Percentiles rank a stretch among this genome's conserved stretches.
These are phyloP conservation scores for Lyophyllum atratum DNA, from an alignment of 768 basidiomycete species.

Conservation along the genomic window DNA sequence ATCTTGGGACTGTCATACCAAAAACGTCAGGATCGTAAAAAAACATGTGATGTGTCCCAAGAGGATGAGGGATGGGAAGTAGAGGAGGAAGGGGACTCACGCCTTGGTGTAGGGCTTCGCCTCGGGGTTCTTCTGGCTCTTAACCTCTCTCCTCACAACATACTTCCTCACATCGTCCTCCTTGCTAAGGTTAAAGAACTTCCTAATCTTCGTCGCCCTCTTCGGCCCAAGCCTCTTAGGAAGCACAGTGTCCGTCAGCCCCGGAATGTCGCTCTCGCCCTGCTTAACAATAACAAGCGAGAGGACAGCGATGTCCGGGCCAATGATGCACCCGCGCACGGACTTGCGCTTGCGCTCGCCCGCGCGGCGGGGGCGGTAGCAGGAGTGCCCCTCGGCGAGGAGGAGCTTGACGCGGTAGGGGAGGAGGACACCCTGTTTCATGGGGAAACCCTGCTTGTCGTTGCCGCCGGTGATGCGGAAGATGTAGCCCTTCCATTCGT, in stretches of 20 bases:
- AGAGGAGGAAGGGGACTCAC: constrained; percentile 46
- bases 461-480: constrained; percentile 97
- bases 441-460: constrained; percentile 98
- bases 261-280: constrained; percentile 87
- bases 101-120: constrained; percentile 98
- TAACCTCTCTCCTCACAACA: constrained; percentile 91
- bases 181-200: constrained; percentile 97
- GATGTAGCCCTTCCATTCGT: constrained; percentile 97
- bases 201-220: constrained; percentile 95
- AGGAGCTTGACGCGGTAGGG: constrained; percentile 93
- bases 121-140: constrained; percentile 81
- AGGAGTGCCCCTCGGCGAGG: constrained; percentile 95
- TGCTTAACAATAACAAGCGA: constrained; percentile 95
- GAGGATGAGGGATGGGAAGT: neutral
- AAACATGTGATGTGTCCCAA: no score
- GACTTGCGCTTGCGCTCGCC: constrained; percentile 99
- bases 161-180: constrained; percentile 99
- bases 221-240: constrained; percentile 98
- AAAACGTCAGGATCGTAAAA: no score
- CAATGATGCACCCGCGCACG: constrained; percentile 97
- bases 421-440: constrained; percentile 99
- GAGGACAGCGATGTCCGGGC: constrained; percentile 93
- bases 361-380: constrained; percentile 88
- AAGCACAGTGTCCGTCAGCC: constrained; percentile 87
- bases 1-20: constrained; percentile 87